Conservation (phyloP, 139 green algal genomes). For the Marvania coccoides region DNA sequence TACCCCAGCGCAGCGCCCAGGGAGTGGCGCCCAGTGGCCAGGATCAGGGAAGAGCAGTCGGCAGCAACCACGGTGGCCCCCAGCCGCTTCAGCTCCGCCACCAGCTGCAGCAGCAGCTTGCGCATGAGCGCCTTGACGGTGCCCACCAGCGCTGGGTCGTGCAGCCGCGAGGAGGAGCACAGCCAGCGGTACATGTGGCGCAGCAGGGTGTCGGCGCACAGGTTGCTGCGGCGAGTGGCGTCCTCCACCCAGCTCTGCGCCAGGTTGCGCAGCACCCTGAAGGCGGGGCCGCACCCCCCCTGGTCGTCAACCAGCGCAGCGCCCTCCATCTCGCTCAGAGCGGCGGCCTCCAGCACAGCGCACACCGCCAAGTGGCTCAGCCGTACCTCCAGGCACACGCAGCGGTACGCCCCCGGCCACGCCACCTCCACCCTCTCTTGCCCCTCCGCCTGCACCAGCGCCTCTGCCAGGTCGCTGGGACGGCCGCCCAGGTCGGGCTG, state of each 20-base stretch:
- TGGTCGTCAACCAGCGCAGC: conserved; percentile 31
- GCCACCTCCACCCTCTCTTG: conserved; percentile 35
- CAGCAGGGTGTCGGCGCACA: conserved; percentile 62
- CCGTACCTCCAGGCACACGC: conserved; percentile 75
- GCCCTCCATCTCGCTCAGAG: conserved; percentile 67
- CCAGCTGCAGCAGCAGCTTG: conserved; percentile 73
- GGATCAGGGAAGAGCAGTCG: conserved; percentile 64
- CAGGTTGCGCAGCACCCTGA: conserved; percentile 60
- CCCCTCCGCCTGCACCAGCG: conserved; percentile 39
- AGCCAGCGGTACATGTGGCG: conserved; percentile 82
- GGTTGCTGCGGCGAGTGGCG: conserved; percentile 52
- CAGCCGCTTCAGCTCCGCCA: conserved; percentile 71
- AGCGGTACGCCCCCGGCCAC: conserved; percentile 72
- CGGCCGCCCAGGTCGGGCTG: conserved; percentile 2
- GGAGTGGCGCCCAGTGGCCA: conserved; percentile 76
- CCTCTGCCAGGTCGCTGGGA: conserved; percentile 34
- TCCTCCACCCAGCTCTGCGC: conserved; percentile 66
- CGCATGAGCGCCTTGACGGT: conserved; percentile 49
- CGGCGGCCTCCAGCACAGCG: conserved; percentile 32
- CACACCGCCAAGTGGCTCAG: conserved; percentile 78
- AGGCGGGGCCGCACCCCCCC: conserved; percentile 31
- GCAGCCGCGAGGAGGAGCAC: conserved; percentile 48
- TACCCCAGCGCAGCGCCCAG: conserved; percentile 69
- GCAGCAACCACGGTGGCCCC: conserved; percentile 76
- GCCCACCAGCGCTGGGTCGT: conserved; percentile 62